phyloP scores from a whole-genome alignment of 2,329 filamentous ascomycete species.

The Ascochyta fabae region DNA sequence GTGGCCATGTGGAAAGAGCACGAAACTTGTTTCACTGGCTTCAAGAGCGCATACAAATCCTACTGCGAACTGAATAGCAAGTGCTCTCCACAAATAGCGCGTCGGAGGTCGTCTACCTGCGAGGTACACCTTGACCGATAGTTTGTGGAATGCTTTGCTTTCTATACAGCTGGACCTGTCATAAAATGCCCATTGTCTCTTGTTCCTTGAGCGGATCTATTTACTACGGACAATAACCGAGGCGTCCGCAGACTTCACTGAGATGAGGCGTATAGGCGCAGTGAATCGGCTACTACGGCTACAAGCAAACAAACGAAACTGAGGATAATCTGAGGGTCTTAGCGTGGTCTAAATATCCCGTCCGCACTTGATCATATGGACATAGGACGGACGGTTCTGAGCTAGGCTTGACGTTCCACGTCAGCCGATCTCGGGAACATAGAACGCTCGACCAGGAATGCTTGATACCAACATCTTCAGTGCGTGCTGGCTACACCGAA shows the following conservation, averaged over 20 bases:
- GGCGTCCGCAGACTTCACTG: not conserved
- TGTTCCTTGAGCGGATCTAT: not conserved
- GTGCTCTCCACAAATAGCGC: not conserved
- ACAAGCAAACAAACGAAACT: not conserved
- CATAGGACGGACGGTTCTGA: not conserved
- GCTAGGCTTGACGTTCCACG: not conserved
- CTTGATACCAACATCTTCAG: not conserved
- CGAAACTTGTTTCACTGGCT: constrained; percentile 1
- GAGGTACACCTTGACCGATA: not conserved
- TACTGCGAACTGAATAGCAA: constrained; percentile 9
- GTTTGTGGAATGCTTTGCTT: not conserved
- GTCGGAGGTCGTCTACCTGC: constrained; percentile 1
- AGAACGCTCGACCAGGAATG: not conserved
- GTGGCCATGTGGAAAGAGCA: constrained; percentile 14
- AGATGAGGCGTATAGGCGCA: not conserved
- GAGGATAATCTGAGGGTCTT: not conserved
- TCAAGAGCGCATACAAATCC: constrained; percentile 10
- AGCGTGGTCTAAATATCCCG: not conserved
- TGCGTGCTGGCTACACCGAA: not conserved
- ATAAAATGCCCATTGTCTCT: not conserved
- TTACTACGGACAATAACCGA: not conserved
- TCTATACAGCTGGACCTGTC: not conserved
- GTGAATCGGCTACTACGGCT: not conserved
- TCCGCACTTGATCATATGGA: not conserved
- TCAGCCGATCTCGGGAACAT: not conserved